Evolutionary conservation across 2,329 filamentous ascomycete species (phyloP).

Genomic region (Myriosclerotinia curreyana): DNA sequence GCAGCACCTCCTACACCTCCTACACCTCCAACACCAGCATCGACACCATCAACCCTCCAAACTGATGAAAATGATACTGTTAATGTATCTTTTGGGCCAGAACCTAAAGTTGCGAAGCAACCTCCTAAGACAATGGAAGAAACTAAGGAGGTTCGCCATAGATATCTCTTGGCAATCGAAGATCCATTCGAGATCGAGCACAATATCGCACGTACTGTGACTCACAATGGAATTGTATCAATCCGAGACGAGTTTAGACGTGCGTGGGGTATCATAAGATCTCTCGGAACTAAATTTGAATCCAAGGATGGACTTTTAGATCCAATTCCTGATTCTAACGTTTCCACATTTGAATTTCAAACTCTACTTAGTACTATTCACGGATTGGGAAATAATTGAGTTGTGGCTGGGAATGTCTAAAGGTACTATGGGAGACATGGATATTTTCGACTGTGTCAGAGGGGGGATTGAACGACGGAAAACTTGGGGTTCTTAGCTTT

Average conservation of each 20-base stretch:
- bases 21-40: conserved; percentile 27
- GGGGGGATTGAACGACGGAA: conserved; percentile 3
- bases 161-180: conserved; percentile 85
- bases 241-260: conserved; percentile 83
- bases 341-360: conserved; percentile 26
- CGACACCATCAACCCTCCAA: background rate
- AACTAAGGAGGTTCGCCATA: conserved; percentile 67
- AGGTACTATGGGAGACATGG: background rate
- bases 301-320: conserved; percentile 33
- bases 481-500: conserved; percentile 6
- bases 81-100: conserved; percentile 9
- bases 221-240: conserved; percentile 73
- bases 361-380: conserved; percentile 34
- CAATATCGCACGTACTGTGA: conserved; percentile 85
- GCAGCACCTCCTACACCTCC: conserved; percentile 36
- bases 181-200: conserved; percentile 87
- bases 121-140: conserved; percentile 34
- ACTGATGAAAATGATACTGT: no score
- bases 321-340: conserved; percentile 20
- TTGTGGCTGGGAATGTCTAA: conserved; percentile 2
- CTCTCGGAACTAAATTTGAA: conserved; percentile 44
- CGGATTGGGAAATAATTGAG: conserved; percentile 22
- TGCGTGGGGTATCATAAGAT: conserved; percentile 68
- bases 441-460: background rate
- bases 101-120: conserved; percentile 25